Conservation (phyloP, 768 basidiomycete species). For the Lyophyllum shimeji region DNA sequence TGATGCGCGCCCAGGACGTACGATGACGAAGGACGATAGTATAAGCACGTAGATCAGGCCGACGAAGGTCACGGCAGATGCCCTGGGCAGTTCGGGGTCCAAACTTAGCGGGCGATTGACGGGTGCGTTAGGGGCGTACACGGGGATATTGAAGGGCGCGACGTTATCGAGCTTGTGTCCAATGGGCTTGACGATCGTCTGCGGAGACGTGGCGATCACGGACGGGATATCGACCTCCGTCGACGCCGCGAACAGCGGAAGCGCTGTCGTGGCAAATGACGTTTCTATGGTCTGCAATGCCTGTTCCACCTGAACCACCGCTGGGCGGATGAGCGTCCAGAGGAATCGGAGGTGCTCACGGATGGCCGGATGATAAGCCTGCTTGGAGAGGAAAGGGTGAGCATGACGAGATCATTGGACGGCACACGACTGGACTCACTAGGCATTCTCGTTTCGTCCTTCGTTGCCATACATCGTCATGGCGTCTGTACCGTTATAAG, state of each 20-base stretch:
- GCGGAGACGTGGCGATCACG: slow-evolving; percentile 49
- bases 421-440: slow-evolving; percentile 35
- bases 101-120: neutral
- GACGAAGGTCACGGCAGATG: slow-evolving; percentile 52
- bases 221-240: slow-evolving; percentile 18
- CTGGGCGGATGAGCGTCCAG: neutral
- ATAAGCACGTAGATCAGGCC: slow-evolving; percentile 59
- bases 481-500: slow-evolving; percentile 48
- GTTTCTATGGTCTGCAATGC: slow-evolving; percentile 33
- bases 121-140: slow-evolving; percentile 45
- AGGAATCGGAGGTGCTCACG: slow-evolving; percentile 19
- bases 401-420: neutral
- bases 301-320: slow-evolving; percentile 25
- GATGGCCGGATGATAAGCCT: slow-evolving; percentile 32
- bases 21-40: slow-evolving; percentile 33
- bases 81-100: slow-evolving; percentile 30
- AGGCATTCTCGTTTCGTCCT: slow-evolving; percentile 63
- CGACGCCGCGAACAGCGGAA: slow-evolving; percentile 17
- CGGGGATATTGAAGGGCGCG: slow-evolving; percentile 59
- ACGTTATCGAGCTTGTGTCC: slow-evolving; percentile 49
- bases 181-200: slow-evolving; percentile 47
- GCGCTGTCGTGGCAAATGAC: slow-evolving; percentile 26
- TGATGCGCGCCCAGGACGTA: slow-evolving; percentile 18
- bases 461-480: slow-evolving; percentile 47
- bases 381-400: slow-evolving; percentile 13